Evolutionary conservation across 371 early-diverging fungal genomes (phyloP).

Genomic region (Phascolomyces articulosus): DNA sequence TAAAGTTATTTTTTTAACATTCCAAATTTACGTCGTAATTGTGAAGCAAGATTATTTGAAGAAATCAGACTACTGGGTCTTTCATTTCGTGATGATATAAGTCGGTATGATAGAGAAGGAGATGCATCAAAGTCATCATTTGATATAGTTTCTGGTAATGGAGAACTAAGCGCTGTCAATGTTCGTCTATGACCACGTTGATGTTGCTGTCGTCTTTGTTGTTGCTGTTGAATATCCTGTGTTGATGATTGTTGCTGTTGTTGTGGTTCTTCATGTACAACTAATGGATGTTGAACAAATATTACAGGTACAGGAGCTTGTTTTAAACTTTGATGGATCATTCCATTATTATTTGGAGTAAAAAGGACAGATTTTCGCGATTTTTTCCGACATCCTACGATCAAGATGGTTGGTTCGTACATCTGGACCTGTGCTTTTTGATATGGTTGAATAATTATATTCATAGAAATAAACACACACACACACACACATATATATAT

Average conservation of each 20-base stretch:
- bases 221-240: no score
- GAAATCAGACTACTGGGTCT: not conserved
- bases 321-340: constrained; percentile 14
- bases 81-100: not conserved
- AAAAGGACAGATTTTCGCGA: not conserved
- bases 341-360: constrained; percentile 5
- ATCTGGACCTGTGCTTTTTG: constrained; percentile 16
- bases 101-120: not conserved
- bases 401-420: constrained; percentile 18
- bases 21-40: not conserved
- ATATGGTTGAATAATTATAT: no score
- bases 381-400: constrained; percentile 15
- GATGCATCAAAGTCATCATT: not conserved
- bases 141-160: constrained; percentile 3
- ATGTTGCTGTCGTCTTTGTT: not conserved
- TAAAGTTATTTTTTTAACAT: not conserved
- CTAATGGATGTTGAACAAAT: constrained; percentile 14
- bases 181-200: constrained; percentile 8
- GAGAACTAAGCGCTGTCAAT: constrained; percentile 1
- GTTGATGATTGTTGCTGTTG: not conserved
- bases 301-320: constrained; percentile 13
- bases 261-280: not conserved
- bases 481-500: no score
- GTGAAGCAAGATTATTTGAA: not conserved
- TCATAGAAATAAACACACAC: not conserved